These are phyloP conservation scores for Miscanthus lutarioriparius DNA, from an alignment of 176 grass and related monocot species.

Conservation along the genomic window DNA sequence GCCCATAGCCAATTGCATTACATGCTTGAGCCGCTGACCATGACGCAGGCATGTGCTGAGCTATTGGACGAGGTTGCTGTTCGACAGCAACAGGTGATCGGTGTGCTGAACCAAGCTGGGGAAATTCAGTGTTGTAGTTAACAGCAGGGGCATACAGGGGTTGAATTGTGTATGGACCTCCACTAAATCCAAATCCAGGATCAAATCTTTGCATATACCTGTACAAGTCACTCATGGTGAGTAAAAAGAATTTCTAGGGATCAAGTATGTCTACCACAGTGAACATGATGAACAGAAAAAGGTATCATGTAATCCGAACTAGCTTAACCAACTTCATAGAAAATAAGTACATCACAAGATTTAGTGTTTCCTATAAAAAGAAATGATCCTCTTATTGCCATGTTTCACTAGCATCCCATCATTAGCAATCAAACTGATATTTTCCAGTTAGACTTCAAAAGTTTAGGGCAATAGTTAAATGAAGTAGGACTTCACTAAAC, in stretches of 20 bases:
- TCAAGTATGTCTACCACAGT: background rate
- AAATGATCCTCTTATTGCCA: background rate
- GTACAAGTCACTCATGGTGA: constrained; percentile 14
- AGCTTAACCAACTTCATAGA: background rate
- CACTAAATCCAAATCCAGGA: constrained; percentile 94
- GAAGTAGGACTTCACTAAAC: background rate
- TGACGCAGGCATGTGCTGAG: constrained; percentile 57
- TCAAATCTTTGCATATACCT: constrained; percentile 98
- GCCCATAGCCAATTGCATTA: constrained; percentile 51
- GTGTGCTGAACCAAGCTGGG: constrained; percentile 79
- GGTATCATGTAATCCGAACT: background rate
- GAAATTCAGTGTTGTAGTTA: constrained; percentile 97
- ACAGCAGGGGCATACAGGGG: constrained; percentile 91
- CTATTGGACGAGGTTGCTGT: constrained; percentile 52
- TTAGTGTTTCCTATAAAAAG: background rate
- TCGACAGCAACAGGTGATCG: constrained; percentile 58
- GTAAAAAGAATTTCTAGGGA: background rate
- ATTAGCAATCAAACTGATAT: background rate
- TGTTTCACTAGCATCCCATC: background rate
- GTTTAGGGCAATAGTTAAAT: background rate
- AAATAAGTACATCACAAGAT: background rate
- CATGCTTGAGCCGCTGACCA: constrained; percentile 50
- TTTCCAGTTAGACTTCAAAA: background rate
- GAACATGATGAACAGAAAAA: constrained; percentile 2
- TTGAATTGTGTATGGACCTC: constrained; percentile 74